These are phyloP conservation scores for Saccharomycopsis hybrid DNA, from an alignment of 1,139 yeast species.

Conservation along the genomic window DNA sequence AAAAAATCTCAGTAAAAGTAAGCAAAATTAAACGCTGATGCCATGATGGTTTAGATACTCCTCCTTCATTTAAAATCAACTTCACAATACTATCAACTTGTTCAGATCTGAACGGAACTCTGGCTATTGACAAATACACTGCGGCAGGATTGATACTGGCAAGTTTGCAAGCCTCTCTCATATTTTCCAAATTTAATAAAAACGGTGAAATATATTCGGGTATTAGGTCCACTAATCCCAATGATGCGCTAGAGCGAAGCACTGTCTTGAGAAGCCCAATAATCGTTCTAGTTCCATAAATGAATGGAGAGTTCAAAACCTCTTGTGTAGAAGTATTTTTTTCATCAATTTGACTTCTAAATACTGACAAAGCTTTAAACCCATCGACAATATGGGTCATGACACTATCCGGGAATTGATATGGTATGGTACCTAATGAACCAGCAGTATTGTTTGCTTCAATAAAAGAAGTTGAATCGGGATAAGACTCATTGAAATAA, in stretches of 20 bases:
- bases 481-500: conserved; percentile 43
- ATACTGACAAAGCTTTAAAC: conserved; percentile 40
- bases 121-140: conserved; percentile 51
- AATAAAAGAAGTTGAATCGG: conserved; percentile 40
- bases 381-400: conserved; percentile 29
- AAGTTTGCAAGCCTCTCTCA: conserved; percentile 79
- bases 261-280: conserved; percentile 25
- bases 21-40: conserved; percentile 66
- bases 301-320: conserved; percentile 32
- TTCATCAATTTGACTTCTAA: conserved; percentile 26
- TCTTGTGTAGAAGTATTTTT: conserved; percentile 25
- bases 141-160: conserved; percentile 55
- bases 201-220: conserved; percentile 59
- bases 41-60: conserved; percentile 42
- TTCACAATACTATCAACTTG: conserved; percentile 42
- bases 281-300: conserved; percentile 31
- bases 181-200: conserved; percentile 53
- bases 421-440: conserved; percentile 31
- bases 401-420: conserved; percentile 26
- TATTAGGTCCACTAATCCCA: conserved; percentile 28
- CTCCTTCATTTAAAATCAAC: conserved; percentile 43
- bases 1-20: conserved; percentile 67
- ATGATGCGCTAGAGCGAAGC: conserved; percentile 21
- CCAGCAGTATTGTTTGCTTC: conserved; percentile 30
- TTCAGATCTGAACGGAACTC: conserved; percentile 45